Evolutionary conservation across 2,329 filamentous ascomycete genomes (phyloP).

Genomic region (Xylariaceae sp.): DNA sequence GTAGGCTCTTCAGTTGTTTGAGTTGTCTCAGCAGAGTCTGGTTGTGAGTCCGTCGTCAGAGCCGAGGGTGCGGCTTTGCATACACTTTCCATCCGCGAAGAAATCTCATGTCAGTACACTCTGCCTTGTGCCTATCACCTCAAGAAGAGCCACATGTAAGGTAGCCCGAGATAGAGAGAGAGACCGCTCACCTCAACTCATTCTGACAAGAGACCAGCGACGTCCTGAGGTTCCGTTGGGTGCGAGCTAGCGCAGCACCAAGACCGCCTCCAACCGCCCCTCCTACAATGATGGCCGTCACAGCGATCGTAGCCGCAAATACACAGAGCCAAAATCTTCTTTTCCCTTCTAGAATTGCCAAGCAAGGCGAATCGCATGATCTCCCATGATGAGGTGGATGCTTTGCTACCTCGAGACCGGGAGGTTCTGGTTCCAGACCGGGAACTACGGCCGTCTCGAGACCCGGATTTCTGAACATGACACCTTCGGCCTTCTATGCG

Average conservation of each 20-base stretch:
- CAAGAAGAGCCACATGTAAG: not conserved
- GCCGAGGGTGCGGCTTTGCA: not conserved
- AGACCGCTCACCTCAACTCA: not conserved
- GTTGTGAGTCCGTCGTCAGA: not conserved
- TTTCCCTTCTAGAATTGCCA: not conserved
- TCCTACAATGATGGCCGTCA: not conserved
- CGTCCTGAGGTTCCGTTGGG: not conserved
- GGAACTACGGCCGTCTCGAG: not conserved
- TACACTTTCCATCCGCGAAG: not conserved
- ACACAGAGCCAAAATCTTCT: not conserved
- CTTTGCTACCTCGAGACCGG: not conserved
- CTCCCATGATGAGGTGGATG: not conserved
- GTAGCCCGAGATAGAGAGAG: too few species aligned
- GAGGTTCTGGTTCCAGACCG: not conserved
- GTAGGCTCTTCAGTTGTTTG: not conserved
- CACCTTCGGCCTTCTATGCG: not conserved
- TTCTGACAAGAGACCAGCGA: not conserved
- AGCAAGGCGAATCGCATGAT: not conserved
- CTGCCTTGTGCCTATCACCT: not conserved
- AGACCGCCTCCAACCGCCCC: slow-evolving; percentile 5
- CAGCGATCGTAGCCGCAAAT: not conserved
- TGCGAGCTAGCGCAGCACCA: not conserved
- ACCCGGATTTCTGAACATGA: not conserved
- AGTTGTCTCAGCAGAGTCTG: too few species aligned
- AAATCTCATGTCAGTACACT: not conserved